These are phyloP conservation scores for Chlorella sp. DNA, from an alignment of 139 green algal genomes.

Conservation along the genomic window DNA sequence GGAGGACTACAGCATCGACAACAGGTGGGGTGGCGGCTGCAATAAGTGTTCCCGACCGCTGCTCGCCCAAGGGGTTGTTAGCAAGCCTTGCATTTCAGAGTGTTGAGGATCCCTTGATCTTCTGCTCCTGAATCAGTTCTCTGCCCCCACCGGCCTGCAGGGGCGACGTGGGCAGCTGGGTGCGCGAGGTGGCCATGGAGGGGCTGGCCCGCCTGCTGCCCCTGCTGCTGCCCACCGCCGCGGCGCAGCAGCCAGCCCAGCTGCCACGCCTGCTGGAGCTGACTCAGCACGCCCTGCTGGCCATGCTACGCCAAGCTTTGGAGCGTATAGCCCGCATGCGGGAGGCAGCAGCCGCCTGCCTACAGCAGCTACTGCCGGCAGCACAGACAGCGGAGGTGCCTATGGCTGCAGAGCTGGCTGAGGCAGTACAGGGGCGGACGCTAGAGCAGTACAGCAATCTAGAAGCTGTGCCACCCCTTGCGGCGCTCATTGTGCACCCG, in stretches of 20 bases:
- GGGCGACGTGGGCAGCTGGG: conserved; percentile 96
- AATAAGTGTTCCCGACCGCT: too few relatives aligned
- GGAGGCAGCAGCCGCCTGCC: conserved; percentile 47
- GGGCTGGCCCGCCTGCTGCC: conserved; percentile 45
- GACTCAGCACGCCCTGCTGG: conserved; percentile 32
- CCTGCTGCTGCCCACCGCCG: conserved; percentile 35
- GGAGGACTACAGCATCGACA: conserved; percentile 95
- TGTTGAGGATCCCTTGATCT: too few relatives aligned
- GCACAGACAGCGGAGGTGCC: conserved; percentile 23
- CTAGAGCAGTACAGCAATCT: conserved; percentile 18
- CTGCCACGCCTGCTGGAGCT: conserved; percentile 1
- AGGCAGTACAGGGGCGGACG: background rate
- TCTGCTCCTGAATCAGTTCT: too few relatives aligned
- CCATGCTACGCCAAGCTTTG: conserved; percentile 78
- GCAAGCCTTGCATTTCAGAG: too few relatives aligned
- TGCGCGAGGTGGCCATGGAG: conserved; percentile 89
- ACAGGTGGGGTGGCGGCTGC: conserved; percentile 50
- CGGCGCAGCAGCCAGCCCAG: background rate
- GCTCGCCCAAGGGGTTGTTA: too few relatives aligned
- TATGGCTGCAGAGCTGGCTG: conserved; percentile 1
- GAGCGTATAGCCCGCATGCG: conserved; percentile 89
- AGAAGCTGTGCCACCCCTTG: conserved; percentile 56
- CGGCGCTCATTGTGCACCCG: conserved; percentile 43
- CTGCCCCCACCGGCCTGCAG: conserved; percentile 32
- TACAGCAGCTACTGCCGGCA: conserved; percentile 19